Evolutionary conservation across 768 basidiomycete genomes (phyloP), one percentile per base, ranked within the genome.

Genomic region (Rhodotorula sphaerocarpa): DNA sequence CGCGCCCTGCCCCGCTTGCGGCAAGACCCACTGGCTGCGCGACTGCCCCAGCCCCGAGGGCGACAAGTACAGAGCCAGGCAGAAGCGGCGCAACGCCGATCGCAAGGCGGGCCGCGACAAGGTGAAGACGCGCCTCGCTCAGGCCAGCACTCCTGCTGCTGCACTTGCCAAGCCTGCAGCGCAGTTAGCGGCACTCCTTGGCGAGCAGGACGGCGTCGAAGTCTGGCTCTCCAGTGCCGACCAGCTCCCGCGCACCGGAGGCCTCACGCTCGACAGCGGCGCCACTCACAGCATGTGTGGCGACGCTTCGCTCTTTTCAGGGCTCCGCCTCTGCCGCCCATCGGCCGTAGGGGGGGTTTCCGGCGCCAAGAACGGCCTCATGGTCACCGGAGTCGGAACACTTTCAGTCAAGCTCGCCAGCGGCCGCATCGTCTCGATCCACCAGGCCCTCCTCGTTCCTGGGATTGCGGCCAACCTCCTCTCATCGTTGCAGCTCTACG

Each of bases 381-480:
- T 28, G 43, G 43, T 52, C 50, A 31, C 28, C 10, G 58, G 58
- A 39, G 50, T 59, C 28, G 58, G 58, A 4, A 20, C 48, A 10
- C 36, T 58, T 48, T 3, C 36, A 20, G 14, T 50, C 23, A 16
- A 36, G 10, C 57, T 50, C 27, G 34, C 21, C 25, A 42, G n/a
- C 36, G 57, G 47, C 9, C 25, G 27, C 14, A 12, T 50, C 30
- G 50, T 51, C 48, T 9, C 7, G 6, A 9, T 51, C 39, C 7
- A 44, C 50, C 39, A 58, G 9, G 57, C 27, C 6, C 57, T 59
- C 50, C 50, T 42, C 50, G 50, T 59, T 30, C 48, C 48, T 3
- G 57, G 57, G 5, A 59, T 59, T 41, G n/a, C 39, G 30, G n/a
- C 43, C 6, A 60, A 31, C 18, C 59, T 60, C 51, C 6, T 59